These are phyloP conservation scores for Verticillium nubilum DNA, from an alignment of 2,329 filamentous ascomycete species.

Conservation along the genomic window DNA sequence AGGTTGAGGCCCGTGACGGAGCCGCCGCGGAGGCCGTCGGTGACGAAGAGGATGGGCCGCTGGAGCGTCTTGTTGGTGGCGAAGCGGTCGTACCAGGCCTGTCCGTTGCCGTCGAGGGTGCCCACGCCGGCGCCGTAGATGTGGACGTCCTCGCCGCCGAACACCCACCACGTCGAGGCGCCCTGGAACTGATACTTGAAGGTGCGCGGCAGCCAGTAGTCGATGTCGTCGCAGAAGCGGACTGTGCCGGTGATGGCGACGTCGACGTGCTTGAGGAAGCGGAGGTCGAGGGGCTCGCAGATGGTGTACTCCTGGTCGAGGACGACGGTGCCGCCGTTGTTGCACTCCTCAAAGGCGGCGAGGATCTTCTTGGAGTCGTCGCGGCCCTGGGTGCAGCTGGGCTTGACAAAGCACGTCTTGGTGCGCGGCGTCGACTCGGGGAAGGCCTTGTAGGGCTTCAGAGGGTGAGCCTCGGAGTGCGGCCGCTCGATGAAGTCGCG, in stretches of 20 bases:
- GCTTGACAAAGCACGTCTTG: slow-evolving; percentile 19
- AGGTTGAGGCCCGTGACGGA: slow-evolving; percentile 55
- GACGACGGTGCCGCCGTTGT: slow-evolving; percentile 57
- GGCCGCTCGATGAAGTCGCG: slow-evolving; percentile 6
- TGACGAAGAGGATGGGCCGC: slow-evolving; percentile 52
- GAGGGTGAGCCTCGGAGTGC: slow-evolving; percentile 13
- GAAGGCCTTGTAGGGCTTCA: slow-evolving; percentile 12
- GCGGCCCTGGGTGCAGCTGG: slow-evolving; percentile 19
- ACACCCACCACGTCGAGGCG: slow-evolving; percentile 36
- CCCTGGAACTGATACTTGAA: slow-evolving; percentile 64
- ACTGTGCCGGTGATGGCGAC: slow-evolving; percentile 51
- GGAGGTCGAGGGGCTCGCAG: slow-evolving; percentile 59
- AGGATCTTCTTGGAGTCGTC: slow-evolving; percentile 36
- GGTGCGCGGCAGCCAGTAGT: slow-evolving; percentile 61
- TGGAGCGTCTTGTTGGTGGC: slow-evolving; percentile 50
- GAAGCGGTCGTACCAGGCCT: slow-evolving; percentile 60
- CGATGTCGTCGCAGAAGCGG: slow-evolving; percentile 59
- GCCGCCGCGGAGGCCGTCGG: slow-evolving; percentile 51
- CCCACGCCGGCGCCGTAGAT: slow-evolving; percentile 52
- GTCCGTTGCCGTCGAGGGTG: slow-evolving; percentile 55
- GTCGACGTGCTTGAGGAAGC: slow-evolving; percentile 59
- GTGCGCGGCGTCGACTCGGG: slow-evolving; percentile 13
- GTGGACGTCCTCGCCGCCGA: slow-evolving; percentile 40
- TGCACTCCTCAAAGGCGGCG: slow-evolving; percentile 50
- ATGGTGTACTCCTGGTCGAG: slow-evolving; percentile 56